A percentile compares a stretch with the other conserved stretches of the same genome.
These are phyloP conservation scores for Daldinia concentrica DNA, from an alignment of 495 filamentous ascomycete species.

Conservation along the genomic window DNA sequence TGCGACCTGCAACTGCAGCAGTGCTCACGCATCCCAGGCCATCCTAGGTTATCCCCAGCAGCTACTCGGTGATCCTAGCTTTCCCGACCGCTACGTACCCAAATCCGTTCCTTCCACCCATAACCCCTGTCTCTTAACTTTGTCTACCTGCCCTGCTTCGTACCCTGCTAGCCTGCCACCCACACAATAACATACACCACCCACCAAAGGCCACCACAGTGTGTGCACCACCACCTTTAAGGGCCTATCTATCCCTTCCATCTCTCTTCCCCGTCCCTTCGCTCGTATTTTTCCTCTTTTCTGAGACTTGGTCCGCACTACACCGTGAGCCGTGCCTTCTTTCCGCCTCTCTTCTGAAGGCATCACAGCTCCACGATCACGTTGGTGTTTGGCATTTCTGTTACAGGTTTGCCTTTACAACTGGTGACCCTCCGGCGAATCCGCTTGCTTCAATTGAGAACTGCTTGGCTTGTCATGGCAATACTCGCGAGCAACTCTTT, in stretches of 20 bases:
- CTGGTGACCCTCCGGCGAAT: conserved; percentile 13
- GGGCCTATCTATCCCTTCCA: conserved; percentile 36
- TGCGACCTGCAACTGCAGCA: conserved; percentile 29
- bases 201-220: conserved; percentile 13
- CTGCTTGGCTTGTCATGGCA: conserved; percentile 40
- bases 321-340: conserved; percentile 40
- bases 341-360: conserved; percentile 33
- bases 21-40: conserved; percentile 16
- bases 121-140: conserved; percentile 37
- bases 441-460: conserved; percentile 19
- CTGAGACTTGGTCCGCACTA: conserved; percentile 29
- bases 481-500: conserved; percentile 31
- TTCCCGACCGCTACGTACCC: conserved; percentile 27
- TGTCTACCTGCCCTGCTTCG: conserved; percentile 40
- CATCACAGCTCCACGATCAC: conserved; percentile 26
- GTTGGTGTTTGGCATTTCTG: conserved; percentile 4
- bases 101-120: conserved; percentile 33
- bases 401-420: conserved; percentile 23
- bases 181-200: conserved; percentile 33
- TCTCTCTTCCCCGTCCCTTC: conserved; percentile 23
- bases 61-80: conserved; percentile 6
- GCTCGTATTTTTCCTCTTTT: conserved; percentile 30
- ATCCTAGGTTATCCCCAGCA: not conserved
- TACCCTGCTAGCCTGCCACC: conserved; percentile 37
- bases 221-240: conserved; percentile 36